Base-by-base conservation (phyloP, 768 basidiomycete genomes). In the Mycena filopes region DNA sequence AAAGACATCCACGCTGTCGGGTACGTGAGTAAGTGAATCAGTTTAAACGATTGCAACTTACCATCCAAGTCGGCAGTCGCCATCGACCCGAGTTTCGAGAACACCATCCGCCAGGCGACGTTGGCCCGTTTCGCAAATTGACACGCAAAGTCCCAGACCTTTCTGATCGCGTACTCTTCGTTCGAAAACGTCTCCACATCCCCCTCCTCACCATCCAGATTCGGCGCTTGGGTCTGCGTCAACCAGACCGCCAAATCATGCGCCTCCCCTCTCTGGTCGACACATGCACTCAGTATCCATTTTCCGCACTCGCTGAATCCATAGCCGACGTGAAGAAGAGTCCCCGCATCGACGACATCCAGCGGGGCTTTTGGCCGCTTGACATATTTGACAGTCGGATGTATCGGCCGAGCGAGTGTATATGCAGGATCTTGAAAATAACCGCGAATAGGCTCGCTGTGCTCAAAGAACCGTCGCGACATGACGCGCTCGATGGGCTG, bases 261-360 rank as follows among this genome's bases (percentile, higher is more conserved):
- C 18, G 84, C 87, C 73, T 95, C 92, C 2, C 93, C 94, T 2
- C 90, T 82, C 73, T 94, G 87, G 72, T 96, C 94, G 8, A 92
- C 79, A 70, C 89, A 91, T 31, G 87, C 82, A n/a, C 87, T 87
- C 20, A 93, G 73, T 8, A 95, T 80, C 94, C 94, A 95, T 73
- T 89, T 90, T 12, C 89, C 85, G 62, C 90, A 91, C 6, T 74
- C 69, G 13, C 90, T 89, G 2, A 90, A 65, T 42, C 78, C 82
- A 74, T 96, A 96, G 3, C 87, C 94, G 41, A 95, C 83, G 73
- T 96, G 94, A 46, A 96, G 78, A 56, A 95, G 76, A 1, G 86
- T 88, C 66, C 88, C 82, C 29, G 84, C 78, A 55, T 89, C 86
- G 49, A 84, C 56, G 18, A 89, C 84, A 60, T 88, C 88, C 5